Conservation (phyloP, 495 filamentous ascomycete genomes). For the Neurospora sp. region DNA sequence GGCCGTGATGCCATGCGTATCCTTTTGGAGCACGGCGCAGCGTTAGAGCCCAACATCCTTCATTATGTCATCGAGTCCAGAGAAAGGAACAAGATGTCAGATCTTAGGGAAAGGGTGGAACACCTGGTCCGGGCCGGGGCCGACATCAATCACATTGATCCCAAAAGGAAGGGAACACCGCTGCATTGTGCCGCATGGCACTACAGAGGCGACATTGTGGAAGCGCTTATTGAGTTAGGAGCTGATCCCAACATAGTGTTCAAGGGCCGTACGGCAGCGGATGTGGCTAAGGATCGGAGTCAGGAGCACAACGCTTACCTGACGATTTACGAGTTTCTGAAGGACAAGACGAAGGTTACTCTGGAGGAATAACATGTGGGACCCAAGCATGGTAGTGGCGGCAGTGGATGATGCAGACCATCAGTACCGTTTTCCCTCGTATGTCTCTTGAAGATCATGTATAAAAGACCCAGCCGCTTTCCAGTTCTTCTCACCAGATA, state of each 20-base stretch:
- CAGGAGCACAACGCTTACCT: neutral
- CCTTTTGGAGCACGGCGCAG: neutral
- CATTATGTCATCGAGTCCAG: neutral
- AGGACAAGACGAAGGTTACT: neutral
- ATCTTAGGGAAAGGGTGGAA: neutral
- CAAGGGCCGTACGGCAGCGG: neutral
- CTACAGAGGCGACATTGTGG: neutral
- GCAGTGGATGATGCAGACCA: no score
- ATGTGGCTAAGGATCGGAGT: neutral
- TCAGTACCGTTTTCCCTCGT: no score
- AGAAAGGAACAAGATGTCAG: no score
- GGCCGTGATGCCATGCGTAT: fast-evolving
- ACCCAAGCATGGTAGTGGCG: no score
- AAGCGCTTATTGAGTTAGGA: neutral
- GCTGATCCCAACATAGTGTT: neutral
- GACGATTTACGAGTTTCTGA: neutral
- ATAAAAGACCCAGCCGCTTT: no score
- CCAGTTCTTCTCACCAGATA: no score
- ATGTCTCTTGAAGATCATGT: no score
- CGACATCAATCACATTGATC: neutral
- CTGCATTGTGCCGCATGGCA: neutral
- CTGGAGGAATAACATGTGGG: neutral
- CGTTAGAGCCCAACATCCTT: neutral
- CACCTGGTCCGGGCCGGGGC: neutral
- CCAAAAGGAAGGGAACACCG: neutral